Evolutionary conservation across 257 asterid species (phyloP).

Genomic region (Craterostigma plantagineum): DNA sequence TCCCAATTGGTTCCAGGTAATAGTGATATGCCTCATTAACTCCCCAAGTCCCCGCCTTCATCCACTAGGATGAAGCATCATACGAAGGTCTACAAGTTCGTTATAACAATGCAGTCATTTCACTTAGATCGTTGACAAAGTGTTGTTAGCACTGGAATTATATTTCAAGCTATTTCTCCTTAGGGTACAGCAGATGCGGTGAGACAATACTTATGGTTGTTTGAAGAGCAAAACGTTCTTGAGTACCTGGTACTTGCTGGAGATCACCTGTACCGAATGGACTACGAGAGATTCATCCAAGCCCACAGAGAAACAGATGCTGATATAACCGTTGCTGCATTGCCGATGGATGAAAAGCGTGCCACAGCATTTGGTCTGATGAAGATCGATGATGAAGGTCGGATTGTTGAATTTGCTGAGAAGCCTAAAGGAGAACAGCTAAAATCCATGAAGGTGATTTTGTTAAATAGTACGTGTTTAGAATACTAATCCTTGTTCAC

Average conservation of each 20-base stretch:
- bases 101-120: background rate
- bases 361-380: conserved; percentile 91
- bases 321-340: conserved; percentile 89
- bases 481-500: too few relatives aligned
- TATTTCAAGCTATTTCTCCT: background rate
- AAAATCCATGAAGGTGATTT: conserved; percentile 59
- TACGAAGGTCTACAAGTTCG: too few relatives aligned
- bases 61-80: too few relatives aligned
- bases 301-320: conserved; percentile 99
- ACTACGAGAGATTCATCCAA: conserved; percentile 81
- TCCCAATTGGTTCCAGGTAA: conserved; percentile 95
- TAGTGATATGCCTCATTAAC: background rate
- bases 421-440: conserved; percentile 89
- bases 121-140: background rate
- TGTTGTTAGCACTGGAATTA: background rate
- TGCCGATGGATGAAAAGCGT: conserved; percentile 94
- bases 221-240: conserved; percentile 79
- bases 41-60: too few relatives aligned
- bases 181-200: conserved; percentile 99
- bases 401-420: conserved; percentile 78
- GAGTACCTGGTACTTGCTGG: conserved; percentile 87
- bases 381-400: conserved; percentile 98
- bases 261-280: conserved; percentile 91
- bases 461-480: background rate
- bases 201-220: conserved; percentile 81